Conservation (phyloP, 805 yeast genomes). For the Starmerella roubikii region DNA sequence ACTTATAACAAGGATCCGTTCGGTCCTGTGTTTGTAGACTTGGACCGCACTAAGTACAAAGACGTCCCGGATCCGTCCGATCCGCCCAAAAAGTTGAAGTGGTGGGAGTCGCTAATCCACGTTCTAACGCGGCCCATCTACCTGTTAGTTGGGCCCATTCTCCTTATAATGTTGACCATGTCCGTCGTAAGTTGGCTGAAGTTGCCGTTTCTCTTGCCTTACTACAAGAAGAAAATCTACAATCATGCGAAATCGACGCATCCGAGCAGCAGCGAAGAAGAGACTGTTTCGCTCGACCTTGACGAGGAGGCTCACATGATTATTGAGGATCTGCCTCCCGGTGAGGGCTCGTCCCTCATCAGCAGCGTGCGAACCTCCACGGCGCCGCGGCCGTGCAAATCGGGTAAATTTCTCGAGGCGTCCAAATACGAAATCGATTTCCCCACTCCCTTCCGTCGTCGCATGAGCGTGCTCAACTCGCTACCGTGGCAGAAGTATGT, state of each 20-base stretch:
- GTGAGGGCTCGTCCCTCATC: neutral
- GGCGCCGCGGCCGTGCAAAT: neutral
- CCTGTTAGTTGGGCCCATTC: too few relatives aligned
- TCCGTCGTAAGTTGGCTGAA: neutral
- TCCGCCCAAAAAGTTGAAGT: neutral
- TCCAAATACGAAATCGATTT: neutral
- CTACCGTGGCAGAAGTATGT: constrained; percentile 69
- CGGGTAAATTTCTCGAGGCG: neutral
- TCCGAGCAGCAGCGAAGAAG: neutral
- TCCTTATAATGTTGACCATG: neutral
- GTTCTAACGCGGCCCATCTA: neutral
- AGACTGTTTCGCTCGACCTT: neutral
- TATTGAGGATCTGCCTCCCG: neutral
- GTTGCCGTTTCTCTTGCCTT: neutral
- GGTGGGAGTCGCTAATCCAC: neutral
- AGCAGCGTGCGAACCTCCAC: neutral
- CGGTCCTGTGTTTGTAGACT: constrained; percentile 5
- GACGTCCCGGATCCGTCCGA: neutral
- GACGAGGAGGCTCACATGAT: constrained; percentile 1
- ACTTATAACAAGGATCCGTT: constrained; percentile 2
- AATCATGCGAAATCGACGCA: neutral
- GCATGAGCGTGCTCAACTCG: constrained; percentile 42
- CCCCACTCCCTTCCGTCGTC: constrained; percentile 19
- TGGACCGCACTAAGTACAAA: neutral
- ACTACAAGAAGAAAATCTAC: neutral